Percentiles rank a stretch among this genome's conserved stretches.
phyloP scores from a whole-genome alignment of 306 rosid genomes.

The Fagus crenata region DNA sequence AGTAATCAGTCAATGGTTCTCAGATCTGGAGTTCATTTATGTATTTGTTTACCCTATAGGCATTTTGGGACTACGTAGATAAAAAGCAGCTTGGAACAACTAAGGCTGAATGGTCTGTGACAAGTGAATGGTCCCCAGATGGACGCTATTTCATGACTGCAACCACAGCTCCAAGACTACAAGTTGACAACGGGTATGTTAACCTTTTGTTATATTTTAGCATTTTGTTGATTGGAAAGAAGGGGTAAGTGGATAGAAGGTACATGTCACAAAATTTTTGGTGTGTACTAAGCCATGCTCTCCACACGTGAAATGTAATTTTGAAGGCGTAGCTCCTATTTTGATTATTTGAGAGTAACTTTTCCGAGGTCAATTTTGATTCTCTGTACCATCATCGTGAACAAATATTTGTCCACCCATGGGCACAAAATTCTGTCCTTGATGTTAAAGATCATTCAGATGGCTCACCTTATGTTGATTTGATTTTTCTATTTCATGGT shows the following conservation, averaged over 20 bases:
- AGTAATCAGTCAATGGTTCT: conserved; percentile 2
- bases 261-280: conserved; percentile 4
- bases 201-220: background rate
- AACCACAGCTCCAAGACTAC: conserved; percentile 96
- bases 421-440: conserved; percentile 4
- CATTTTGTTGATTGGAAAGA: background rate
- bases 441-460: conserved; percentile 18
- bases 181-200: conserved; percentile 90
- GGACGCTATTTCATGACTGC: conserved; percentile 97
- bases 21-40: conserved; percentile 21
- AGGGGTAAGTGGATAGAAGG: background rate
- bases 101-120: conserved; percentile 86
- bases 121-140: conserved; percentile 97
- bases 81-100: conserved; percentile 68
- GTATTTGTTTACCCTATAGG: conserved; percentile 48
- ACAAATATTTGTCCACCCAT: conserved; percentile 7
- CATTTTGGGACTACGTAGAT: conserved; percentile 83
- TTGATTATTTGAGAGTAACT: background rate
- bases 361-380: background rate
- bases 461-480: conserved; percentile 18
- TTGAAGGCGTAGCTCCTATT: background rate
- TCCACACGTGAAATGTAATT: background rate
- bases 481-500: background rate
- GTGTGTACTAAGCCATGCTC: background rate
- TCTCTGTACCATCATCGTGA: conserved; percentile 16